Evolutionary conservation across 108 stramenopile genomes (phyloP).

Genomic region (Licmophora abbreviata): DNA sequence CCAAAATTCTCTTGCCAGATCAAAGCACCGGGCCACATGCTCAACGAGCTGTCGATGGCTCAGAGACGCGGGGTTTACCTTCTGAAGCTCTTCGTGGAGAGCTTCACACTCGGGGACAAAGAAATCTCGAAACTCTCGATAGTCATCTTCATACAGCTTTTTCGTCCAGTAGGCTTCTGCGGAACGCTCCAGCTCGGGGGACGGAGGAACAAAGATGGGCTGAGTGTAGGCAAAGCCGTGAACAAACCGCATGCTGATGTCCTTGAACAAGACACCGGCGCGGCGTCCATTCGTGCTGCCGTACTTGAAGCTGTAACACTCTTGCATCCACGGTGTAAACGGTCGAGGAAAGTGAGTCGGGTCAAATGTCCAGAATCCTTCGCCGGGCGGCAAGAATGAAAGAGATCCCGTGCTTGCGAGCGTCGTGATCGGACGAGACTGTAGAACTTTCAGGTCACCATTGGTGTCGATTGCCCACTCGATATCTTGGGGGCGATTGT

Average conservation of each 20-base stretch:
- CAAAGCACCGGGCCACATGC: too few relatives aligned
- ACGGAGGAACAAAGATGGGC: slow-evolving; percentile 11
- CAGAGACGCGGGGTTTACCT: too few relatives aligned
- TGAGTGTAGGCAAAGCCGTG: slow-evolving; percentile 13
- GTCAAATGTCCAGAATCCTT: slow-evolving; percentile 22
- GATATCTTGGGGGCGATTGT: too few relatives aligned
- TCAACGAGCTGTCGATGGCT: too few relatives aligned
- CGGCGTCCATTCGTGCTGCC: slow-evolving; percentile 1
- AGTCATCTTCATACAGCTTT: slow-evolving; percentile 21
- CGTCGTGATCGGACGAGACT: too few relatives aligned
- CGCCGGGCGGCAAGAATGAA: slow-evolving; percentile 17
- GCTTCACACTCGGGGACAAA: too few relatives aligned
- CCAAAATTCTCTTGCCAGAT: too few relatives aligned
- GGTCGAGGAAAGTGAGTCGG: slow-evolving; percentile 17
- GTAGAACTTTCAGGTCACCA: too few relatives aligned
- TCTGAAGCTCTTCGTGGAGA: too few relatives aligned
- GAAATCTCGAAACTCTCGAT: too few relatives aligned
- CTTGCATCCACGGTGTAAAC: slow-evolving; percentile 7
- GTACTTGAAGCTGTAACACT: not conserved
- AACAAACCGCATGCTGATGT: slow-evolving; percentile 10
- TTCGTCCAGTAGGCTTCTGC: slow-evolving; percentile 19
- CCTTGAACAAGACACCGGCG: slow-evolving; percentile 6
- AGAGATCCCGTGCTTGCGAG: too few relatives aligned
- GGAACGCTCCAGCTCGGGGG: slow-evolving; percentile 11
- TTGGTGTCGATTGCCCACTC: too few relatives aligned